Base-by-base conservation (phyloP, 495 filamentous ascomycete genomes). In the Hypoxylon trugodes region DNA sequence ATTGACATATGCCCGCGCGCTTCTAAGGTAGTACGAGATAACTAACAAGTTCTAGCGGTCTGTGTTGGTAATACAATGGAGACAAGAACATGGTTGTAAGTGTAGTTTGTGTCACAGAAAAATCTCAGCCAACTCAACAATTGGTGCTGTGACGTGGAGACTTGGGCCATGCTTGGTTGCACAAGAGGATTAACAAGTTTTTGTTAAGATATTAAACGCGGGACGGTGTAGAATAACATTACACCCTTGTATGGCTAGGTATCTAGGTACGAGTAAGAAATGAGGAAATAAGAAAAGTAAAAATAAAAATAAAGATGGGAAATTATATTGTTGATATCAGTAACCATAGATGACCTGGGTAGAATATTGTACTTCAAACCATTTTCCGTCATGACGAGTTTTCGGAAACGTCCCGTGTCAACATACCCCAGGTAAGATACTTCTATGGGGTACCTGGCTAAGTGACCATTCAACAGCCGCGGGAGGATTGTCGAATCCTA, bases 401-500 rank as follows among this genome's bases (percentile, higher is more conserved):
- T 8, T 4, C 16, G 13, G 26, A 33, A 16, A 25, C 18, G 33
- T 48, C n/a, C n/a, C n/a, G n/a, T 33, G 45, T 19, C 22, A 48
- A 47, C 43, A 21, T 15, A 48, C 12, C n/a, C 26, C 33, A 8
- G 45, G 15, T 16, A 15, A 22, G 26, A 28, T 48, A 7, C 26
- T n/a, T n/a, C n/a, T n/a, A n/a, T n/a, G n/a, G n/a, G n/a, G n/a
- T n/a, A n/a, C n/a, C n/a, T n/a, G n/a, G n/a, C n/a, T n/a, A n/a
- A n/a, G n/a, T n/a, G n/a, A n/a, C n/a, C n/a, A 48, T 33, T 9
- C 15, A 28, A 33, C 45, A 48, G 16, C 13, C 45, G 45, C 45
- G 45, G 45, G 21, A 33, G 30, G n/a, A 48, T n/a, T 48, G 45
- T 28, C 45, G 45, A 48, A 48, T 48, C 45, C 45, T 48, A 16